Evolutionary conservation across 257 asterid genomes (phyloP), one percentile per base, ranked within the genome.

Genomic region (Solanum appendiculatum): DNA sequence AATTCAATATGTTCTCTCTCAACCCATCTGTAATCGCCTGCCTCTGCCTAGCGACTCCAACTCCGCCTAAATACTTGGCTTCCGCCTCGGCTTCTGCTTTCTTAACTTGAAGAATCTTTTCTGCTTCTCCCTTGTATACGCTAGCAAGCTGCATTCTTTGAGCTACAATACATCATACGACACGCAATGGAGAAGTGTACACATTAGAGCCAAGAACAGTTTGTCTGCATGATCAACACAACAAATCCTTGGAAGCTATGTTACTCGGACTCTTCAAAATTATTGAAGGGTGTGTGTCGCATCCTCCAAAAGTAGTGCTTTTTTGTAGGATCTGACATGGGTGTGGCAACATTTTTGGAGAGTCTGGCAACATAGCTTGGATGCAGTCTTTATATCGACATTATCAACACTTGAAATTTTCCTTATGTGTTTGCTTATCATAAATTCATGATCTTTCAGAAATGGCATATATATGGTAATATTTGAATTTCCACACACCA

Each of bases 71-170:
- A 91, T 97, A 97, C 94, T 97, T 97, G 89, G 99, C 83, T 88
- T 97, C 99, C 11, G 98, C 99, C 6, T 97, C 99, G 0, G 96
- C 99, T 90, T 97, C 99, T 81, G 99, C 99, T 90, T 89, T 97
- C 92, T 97, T 97, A 11, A 97, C 93, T 82, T 14, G 95, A 88
- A 95, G 96, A 89, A 95, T 93, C 90, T 97, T 95, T 85, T 97
- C 99, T 7, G 99, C 98, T 91, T 97, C 99, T 21, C 99, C 99
- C 88, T 92, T 97, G 97, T 93, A 97, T 82, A 94, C 99, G 36
- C 97, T 94, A 73, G 99, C 99, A 16, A 97, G 96, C 86, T 97
- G 99, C 94, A 94, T 91, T 93, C 99, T 92, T 93, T 97, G 99
- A 91, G 99, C 99, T 97, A 86, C 73, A 68, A 84, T 58, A 85